Evolutionary conservation across 306 rosid genomes (phyloP), one percentile per base, ranked within the genome.

Genomic region (Boehmeria nivea): DNA sequence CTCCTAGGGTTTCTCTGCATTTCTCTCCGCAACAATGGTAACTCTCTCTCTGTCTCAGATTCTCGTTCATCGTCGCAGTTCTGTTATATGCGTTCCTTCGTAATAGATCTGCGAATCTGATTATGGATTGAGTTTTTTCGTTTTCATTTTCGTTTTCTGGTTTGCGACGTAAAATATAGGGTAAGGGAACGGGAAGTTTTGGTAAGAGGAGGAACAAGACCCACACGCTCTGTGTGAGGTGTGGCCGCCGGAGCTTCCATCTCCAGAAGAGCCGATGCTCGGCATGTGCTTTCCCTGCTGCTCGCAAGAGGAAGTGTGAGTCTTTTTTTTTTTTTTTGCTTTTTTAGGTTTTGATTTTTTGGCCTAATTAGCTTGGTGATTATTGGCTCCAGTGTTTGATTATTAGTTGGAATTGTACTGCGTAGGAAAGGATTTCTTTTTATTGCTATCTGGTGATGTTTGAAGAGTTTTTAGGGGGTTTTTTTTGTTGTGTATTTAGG

Each of bases 131-230:
- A 9, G 16, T 6, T 0, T 44, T 16, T 44, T 6, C 20, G 15
- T 2, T 46, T 2, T 46, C 2, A 18, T 20, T 2, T 46, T 6
- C 5, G 34, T 7, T n/a, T 15, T 19, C 43, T 20, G 50, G 14
- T 31, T 37, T 23, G 13, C 27, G 18, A 54, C 17, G 17, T 8
- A 11, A 39, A 13, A 9, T 18, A 34, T 76, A 91, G 98, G 96
- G 96, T 2, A 91, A 91, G 82, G 98, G 98, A 24, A 91, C 98
- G 0, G 98, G 98, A 19, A 87, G 96, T 60, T 91, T 91, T 38
- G 98, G 98, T 64, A 91, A 91, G 83, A 72, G 98, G 60, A 87
- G 98, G 81, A 91, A 91, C 88, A 91, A 91, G 89, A 87, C 98
- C 36, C 98, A 91, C 84, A 84, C 94, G 1, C 94, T 91, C 23